These are phyloP conservation scores for Crucihimalaya himalaica DNA, from an alignment of 345 rosid species.

Conservation along the genomic window DNA sequence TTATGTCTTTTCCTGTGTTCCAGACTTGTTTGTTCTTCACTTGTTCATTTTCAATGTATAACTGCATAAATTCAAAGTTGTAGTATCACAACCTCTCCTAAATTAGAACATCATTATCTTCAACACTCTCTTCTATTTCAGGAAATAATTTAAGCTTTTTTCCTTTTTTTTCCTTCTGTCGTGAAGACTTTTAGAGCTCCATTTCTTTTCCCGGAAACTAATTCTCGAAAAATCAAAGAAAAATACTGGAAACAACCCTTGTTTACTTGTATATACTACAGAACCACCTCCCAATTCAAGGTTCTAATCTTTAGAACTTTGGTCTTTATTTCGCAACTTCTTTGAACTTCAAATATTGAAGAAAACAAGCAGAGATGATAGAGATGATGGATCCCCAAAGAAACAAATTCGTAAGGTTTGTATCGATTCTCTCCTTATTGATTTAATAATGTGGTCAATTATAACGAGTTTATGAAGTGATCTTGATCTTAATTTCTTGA, in stretches of 20 bases:
- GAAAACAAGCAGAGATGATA: conserved; percentile 5
- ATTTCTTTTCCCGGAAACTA: neutral
- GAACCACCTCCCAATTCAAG: neutral
- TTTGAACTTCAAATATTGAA: neutral
- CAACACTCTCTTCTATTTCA: conserved; percentile 2
- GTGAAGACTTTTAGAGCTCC: neutral
- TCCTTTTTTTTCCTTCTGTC: neutral
- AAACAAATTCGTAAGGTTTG: conserved; percentile 37
- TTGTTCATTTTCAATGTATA: neutral
- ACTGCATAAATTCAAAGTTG: conserved; percentile 18
- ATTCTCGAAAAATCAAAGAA: neutral
- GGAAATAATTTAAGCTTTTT: neutral
- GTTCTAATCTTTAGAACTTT: neutral
- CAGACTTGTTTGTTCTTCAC: conserved; percentile 8
- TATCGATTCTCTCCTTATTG: conserved; percentile 13
- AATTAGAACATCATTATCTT: conserved; percentile 28
- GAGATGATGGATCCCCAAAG: conserved; percentile 26
- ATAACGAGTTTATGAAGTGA: neutral
- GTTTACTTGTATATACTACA: neutral
- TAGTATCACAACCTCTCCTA: conserved; percentile 7
- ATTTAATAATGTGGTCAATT: neutral
- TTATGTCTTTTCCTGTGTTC: neutral
- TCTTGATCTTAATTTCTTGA: conserved; percentile 2
- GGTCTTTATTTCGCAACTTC: conserved; percentile 1
- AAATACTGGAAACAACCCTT: neutral